Base-by-base conservation (phyloP, 2,329 filamentous ascomycete genomes). In the Paraconiothyrium sp. region DNA sequence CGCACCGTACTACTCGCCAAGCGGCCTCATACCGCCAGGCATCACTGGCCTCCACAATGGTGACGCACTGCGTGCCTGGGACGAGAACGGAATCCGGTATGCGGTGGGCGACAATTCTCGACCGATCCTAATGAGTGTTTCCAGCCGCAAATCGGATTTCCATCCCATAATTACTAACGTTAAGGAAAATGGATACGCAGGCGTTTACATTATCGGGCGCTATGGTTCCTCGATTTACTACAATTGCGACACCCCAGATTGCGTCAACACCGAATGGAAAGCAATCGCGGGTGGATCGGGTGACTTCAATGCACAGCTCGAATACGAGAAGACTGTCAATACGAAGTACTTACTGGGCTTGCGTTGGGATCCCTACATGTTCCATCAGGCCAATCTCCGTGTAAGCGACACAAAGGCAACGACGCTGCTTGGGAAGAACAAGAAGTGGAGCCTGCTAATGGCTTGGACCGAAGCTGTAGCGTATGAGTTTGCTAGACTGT, bases 41-140 rank as follows among this genome's bases (percentile, higher is more conserved):
- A 89, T 89, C 63, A 89, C 86, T 6, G 86, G 86, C 51, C 71
- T 88, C 34, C 86, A 88, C 76, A 89, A 89, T 67, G 86, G 84
- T 14, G 86, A 89, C 71, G 86, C 83, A 10, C 80, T 89, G 48
- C 76, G 74, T 43, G 86, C 86, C 13, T 88, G 85, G 85, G 76
- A 78, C 62, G 84, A 86, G 51, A 84, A 85, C 61, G 85, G 85
- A 22, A 84, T 88, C 65, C 80, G 69, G 20, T 81, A 85, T 67
- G 85, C 84, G 55, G 85, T 88, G 11, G 86, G 86, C 37, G 86
- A 89, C 72, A 89, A 88, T 76, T 87, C 86, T 5, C 81, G 86
- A 3, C 77, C 85, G 0, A 77, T 79, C 3, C 78, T 88, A 10
- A 74, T 84, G 66, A 87, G 86, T 69, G 57, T 67, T 30, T 47